A percentile compares a stretch with the other conserved stretches of the same genome.
phyloP scores from a whole-genome alignment of 1,139 yeast species.

The Blastobotrys buckinghamii region DNA sequence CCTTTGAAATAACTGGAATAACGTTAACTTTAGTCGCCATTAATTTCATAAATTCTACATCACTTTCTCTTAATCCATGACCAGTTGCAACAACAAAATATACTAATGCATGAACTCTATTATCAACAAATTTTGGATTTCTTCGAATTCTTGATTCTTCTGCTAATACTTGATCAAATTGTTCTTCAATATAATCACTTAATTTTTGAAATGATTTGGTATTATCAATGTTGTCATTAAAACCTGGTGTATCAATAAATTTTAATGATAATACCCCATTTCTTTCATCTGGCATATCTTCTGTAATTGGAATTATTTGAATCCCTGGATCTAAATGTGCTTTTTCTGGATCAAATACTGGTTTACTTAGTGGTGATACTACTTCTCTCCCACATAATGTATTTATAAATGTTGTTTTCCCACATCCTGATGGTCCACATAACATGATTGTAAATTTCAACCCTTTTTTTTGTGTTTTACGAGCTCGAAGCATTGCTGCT shows the following conservation, averaged over 20 bases:
- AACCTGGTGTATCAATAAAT: constrained; percentile 70
- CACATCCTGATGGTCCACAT: constrained; percentile 76
- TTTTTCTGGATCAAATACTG: constrained; percentile 36
- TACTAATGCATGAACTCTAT: constrained; percentile 65
- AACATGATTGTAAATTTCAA: constrained; percentile 77
- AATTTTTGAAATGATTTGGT: constrained; percentile 66
- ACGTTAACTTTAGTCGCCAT: constrained; percentile 79
- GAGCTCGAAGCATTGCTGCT: constrained; percentile 40
- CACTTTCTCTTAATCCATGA: constrained; percentile 70
- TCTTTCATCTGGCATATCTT: constrained; percentile 45
- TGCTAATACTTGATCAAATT: constrained; percentile 87
- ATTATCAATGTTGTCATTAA: constrained; percentile 68
- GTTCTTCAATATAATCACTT: constrained; percentile 73
- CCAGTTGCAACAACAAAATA: constrained; percentile 73
- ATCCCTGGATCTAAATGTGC: constrained; percentile 46
- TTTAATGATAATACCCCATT: constrained; percentile 67
- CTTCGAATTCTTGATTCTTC: constrained; percentile 93
- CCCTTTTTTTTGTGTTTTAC: constrained; percentile 78
- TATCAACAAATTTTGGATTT: constrained; percentile 72
- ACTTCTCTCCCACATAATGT: constrained; percentile 85
- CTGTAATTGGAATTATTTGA: constrained; percentile 40
- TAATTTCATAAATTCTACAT: constrained; percentile 70
- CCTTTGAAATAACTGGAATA: constrained; percentile 79
- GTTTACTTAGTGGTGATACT: constrained; percentile 37
- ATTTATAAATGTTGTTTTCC: constrained; percentile 80